A percentile compares a stretch with the other conserved stretches of the same genome.
Conservation (phyloP, 768 basidiomycete species). For the Lentinus tigrinus region DNA sequence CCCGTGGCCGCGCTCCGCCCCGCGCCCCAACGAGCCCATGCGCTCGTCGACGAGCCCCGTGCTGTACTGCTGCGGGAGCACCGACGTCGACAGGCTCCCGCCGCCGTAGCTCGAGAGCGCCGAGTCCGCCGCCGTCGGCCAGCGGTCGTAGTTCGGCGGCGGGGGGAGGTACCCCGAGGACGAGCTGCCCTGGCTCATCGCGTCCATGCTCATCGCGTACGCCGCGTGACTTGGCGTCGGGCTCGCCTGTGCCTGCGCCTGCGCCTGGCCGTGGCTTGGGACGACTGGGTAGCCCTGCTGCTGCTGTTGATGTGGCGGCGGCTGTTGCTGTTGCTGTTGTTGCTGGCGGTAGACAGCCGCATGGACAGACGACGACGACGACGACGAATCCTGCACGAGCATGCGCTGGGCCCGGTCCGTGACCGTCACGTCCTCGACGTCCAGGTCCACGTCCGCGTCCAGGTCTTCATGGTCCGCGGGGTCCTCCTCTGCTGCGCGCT, state of each 20-base stretch:
- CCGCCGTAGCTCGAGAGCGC: slow-evolving; percentile 35
- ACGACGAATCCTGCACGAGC: slow-evolving; percentile 7
- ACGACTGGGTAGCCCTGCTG: slow-evolving; percentile 16
- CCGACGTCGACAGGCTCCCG: slow-evolving; percentile 63
- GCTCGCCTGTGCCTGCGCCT: not conserved
- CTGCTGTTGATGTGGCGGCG: slow-evolving; percentile 6
- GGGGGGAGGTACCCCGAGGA: slow-evolving; percentile 26
- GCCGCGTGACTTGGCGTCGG: not conserved
- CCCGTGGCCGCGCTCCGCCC: slow-evolving; percentile 7
- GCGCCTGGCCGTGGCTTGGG: slow-evolving; percentile 4
- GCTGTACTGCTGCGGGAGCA: slow-evolving; percentile 73
- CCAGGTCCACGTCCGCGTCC: no score
- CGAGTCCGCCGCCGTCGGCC: slow-evolving; percentile 33
- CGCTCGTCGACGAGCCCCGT: slow-evolving; percentile 64
- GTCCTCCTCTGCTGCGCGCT: slow-evolving; percentile 63
- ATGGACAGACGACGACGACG: no score
- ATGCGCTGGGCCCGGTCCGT: slow-evolving; percentile 4
- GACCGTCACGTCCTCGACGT: not conserved
- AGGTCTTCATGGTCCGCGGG: slow-evolving; percentile 27
- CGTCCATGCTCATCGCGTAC: slow-evolving; percentile 18
- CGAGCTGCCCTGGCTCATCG: slow-evolving; percentile 10
- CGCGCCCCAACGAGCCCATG: no score
- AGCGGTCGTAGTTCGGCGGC: slow-evolving; percentile 46
- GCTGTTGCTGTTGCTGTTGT: slow-evolving; percentile 18
- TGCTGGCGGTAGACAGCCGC: no score